Base-by-base conservation (phyloP, 495 filamentous ascomycete genomes). In the Cudoniella acicularis region DNA sequence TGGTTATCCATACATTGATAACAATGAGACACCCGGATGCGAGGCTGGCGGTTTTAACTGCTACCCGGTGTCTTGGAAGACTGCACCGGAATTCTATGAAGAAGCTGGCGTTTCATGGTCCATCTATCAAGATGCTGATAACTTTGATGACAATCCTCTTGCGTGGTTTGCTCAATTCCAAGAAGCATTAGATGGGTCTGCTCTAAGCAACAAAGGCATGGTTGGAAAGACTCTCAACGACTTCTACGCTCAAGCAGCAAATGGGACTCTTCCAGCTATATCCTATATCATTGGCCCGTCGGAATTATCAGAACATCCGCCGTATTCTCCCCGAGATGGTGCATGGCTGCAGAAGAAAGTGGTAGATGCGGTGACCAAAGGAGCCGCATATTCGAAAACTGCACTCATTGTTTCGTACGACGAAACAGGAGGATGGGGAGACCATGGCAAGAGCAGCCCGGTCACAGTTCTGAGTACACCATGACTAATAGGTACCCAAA, bases 301-400 rank as follows among this genome's bases (percentile, higher is more conserved):
- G 1, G 74, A 82, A 57, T 66, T 82, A 23, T 79, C 76, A 0
- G 79, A 82, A 64, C 80, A 83, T 58, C 79, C 80, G 9, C 76
- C 77, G 0, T 81, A 79, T 61, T 66, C 70, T 57, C 79, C 79
- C 2, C 79, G 75, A 54, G 80, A 82, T 57, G 80, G 80, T 30
- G 79, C 69, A n/a, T 82, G 79, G 79, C 69, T 83, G 2, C 79
- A 82, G 57, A 76, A 82, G 69, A 63, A 80, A 61, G 69, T 83
- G 10, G 75, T 80, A 16, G 71, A 81, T 57, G 75, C 79, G 6
- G 79, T 83, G 10, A 74, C 69, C 45, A 72, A 64, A 46, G 77
- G 78, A 36, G 73, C 75, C n/a, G 73, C 73, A 49, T 83, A 82
- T 57, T 65, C 69, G 18, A 74, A 73, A 1, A 81, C 79, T 10